phyloP scores from a whole-genome alignment of 1,284 basidiomycete species.

The Kwoniella shivajii region DNA sequence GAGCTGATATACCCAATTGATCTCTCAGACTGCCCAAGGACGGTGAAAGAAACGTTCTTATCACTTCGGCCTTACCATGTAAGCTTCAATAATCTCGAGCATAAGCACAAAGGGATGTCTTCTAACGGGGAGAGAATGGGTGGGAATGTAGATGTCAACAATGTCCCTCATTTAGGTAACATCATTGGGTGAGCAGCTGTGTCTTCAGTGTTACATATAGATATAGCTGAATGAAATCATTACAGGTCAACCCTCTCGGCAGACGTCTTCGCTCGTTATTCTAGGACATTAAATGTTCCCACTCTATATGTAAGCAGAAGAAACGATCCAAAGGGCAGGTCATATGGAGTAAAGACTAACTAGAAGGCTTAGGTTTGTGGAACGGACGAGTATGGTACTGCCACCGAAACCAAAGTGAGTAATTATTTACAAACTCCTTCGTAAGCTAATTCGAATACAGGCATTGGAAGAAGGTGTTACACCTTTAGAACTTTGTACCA shows the following conservation, averaged over 20 bases:
- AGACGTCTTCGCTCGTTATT: constrained; percentile 91
- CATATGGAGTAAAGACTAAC: constrained; percentile 60
- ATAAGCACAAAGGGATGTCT: not conserved
- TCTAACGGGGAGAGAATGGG: not conserved
- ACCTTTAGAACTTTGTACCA: constrained; percentile 86
- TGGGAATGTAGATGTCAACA: constrained; percentile 75
- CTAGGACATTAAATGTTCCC: constrained; percentile 58
- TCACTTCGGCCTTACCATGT: constrained; percentile 94
- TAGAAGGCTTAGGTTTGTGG: constrained; percentile 77
- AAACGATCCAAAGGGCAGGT: not conserved
- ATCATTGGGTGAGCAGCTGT: constrained; percentile 81
- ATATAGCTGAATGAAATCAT: constrained; percentile 5
- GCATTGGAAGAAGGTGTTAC: constrained; percentile 91
- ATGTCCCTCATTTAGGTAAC: constrained; percentile 98
- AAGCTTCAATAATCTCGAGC: constrained; percentile 16
- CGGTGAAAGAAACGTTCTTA: constrained; percentile 82
- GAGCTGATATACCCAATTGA: constrained; percentile 13
- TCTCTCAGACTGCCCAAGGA: constrained; percentile 81
- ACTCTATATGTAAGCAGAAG: constrained; percentile 50
- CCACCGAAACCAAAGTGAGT: constrained; percentile 77
- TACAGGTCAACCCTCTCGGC: constrained; percentile 67
- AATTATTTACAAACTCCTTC: not conserved
- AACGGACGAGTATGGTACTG: constrained; percentile 98
- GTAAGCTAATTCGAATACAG: constrained; percentile 48
- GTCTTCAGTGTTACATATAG: not conserved